Evolutionary conservation across 2,329 filamentous ascomycete species (phyloP), one percentile per base, ranked within the genome.

Genomic region (Cladosporium cucumerinum): DNA sequence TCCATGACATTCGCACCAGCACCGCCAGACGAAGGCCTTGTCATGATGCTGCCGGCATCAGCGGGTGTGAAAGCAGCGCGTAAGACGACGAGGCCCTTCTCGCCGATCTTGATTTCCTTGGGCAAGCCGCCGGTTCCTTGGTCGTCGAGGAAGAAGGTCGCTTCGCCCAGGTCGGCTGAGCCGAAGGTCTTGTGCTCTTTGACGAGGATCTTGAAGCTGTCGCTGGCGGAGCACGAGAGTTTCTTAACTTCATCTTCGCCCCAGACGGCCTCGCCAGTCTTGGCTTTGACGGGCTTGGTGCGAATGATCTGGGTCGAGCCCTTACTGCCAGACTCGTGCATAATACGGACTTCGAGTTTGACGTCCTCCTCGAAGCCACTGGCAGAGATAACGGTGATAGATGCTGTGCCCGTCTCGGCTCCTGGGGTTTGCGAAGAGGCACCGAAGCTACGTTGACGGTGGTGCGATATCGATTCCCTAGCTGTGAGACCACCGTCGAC

Each of bases 131-230:
- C 85, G 1, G 83, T 85, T 10, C 84, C 82, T 69, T 86, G 84
- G 74, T 99, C 94, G 69, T 94, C 92, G n/a, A 99, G 86, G 75
- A 96, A 93, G 80, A 97, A 96, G n/a, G 90, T 76, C 5, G 86
- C 86, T 73, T 98, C 93, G 61, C 95, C 95, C 0, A 99, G 84
- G 64, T 93, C 89, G 74, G 96, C 92, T 65, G 87, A 89, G 60
- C 91, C 90, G 73, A 98, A 94, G 0, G 88, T 91, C 72, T 90
- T 87, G 73, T 97, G 92, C 71, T 93, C 90, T 75, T 93, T 93
- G 67, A 93, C 93, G 68, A 91, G 86, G 67, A 99, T 76, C 75
- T 92, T 90, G 85, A 97, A 98, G 73, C 91, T 88, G 25, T 90
- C 84, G 71, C 97, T 94, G 2, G 94, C 88, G 0, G 89, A 85